Evolutionary conservation across 768 basidiomycete genomes (phyloP), one percentile per base, ranked within the genome.

Genomic region (Cyclocybe cylindracea): DNA sequence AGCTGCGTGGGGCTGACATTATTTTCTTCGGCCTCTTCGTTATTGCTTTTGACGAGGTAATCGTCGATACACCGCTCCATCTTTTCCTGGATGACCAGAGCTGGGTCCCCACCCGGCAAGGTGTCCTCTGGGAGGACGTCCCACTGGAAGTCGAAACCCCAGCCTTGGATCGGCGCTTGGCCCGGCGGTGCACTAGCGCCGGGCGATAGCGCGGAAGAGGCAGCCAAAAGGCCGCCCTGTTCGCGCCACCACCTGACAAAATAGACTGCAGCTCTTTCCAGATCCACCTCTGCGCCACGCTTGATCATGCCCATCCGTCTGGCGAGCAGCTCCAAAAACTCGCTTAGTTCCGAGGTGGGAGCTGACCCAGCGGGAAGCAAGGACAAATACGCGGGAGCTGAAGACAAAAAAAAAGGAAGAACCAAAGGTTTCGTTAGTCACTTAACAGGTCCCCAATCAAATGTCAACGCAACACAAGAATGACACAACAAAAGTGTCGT

Each of bases 121-220:
- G 29, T 40, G 40, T 71, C 70, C 16, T 70, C 65, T 33, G 70
- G 58, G 16, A 50, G 50, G 43, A 75, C 40, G 39, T 73, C 67
- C 89, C 89, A 90, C 66, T 91, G 86, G 53, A 92, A 82, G 68
- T 92, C 90, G 62, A 92, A 91, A 46, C 90, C 90, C 90, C 90
- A 92, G 2, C 88, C 89, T 45, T 79, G 82, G n/a, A 65, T 64
- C 41, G 33, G 44, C 50, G 16, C 14, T 39, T 54, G 50, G 39
- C 59, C 55, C 18, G 55, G 31, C 51, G 52, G 40, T 41, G 9
- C 42, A 16, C 37, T 29, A 19, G 47, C n/a, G 31, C 31, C 48
- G 38, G 50, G 37, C 32, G 32, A 44, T 14, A 46, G 43, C 18
- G 49, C 68, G 5, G 53, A 61, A 48, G 77, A 70, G 24, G 84